A percentile compares a stretch with the other conserved stretches of the same genome.
phyloP scores from a whole-genome alignment of 805 yeast species.

The Priceomyces melissophilus region DNA sequence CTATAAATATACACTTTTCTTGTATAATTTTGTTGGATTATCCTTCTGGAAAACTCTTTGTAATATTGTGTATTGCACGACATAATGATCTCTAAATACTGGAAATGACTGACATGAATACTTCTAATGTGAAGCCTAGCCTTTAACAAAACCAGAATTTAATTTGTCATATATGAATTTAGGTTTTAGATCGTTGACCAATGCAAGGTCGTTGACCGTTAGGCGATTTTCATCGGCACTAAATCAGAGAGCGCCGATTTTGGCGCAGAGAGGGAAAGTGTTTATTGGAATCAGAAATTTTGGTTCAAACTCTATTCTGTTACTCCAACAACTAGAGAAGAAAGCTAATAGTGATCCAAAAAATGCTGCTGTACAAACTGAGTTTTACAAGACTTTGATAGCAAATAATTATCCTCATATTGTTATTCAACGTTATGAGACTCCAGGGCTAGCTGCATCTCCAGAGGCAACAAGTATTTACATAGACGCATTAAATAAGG shows the following conservation, averaged over 20 bases:
- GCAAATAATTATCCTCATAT: slow-evolving; percentile 90
- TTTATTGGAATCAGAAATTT: slow-evolving; percentile 5
- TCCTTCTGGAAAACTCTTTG: too few relatives aligned
- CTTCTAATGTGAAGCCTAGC: too few relatives aligned
- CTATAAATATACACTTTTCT: too few relatives aligned
- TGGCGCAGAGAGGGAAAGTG: slow-evolving; percentile 1
- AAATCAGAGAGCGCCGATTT: too few relatives aligned
- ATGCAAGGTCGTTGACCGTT: too few relatives aligned
- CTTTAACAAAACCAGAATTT: too few relatives aligned
- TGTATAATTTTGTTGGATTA: too few relatives aligned
- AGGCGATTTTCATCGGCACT: too few relatives aligned
- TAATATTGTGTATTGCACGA: too few relatives aligned
- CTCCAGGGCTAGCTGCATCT: slow-evolving; percentile 85
- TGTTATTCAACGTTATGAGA: slow-evolving; percentile 90
- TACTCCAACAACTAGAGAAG: slow-evolving; percentile 59
- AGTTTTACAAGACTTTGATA: slow-evolving; percentile 71
- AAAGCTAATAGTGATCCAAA: slow-evolving; percentile 75
- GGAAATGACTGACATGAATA: not conserved
- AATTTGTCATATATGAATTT: too few relatives aligned
- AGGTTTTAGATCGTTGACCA: too few relatives aligned
- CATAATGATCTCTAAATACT: not conserved
- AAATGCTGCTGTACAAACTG: slow-evolving; percentile 74
- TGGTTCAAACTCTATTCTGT: slow-evolving; percentile 22
- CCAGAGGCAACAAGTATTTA: slow-evolving; percentile 77
- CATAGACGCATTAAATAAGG: slow-evolving; percentile 71